phyloP scores from a whole-genome alignment of 2,329 filamentous ascomycete species.

The Nigrospora osmanthi region DNA sequence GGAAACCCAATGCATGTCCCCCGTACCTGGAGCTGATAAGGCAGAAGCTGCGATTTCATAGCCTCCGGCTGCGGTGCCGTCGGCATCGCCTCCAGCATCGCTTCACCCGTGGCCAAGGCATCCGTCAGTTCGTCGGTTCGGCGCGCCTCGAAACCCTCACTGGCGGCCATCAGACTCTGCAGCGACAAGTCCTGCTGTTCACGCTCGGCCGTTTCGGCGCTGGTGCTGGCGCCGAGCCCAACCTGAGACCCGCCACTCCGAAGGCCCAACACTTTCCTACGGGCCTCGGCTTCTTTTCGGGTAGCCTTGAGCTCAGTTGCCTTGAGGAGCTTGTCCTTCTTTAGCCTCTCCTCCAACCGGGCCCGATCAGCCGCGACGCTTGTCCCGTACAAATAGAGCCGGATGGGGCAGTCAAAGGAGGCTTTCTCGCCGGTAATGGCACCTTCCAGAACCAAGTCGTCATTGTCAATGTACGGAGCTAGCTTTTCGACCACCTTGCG shows the following conservation, averaged over 20 bases:
- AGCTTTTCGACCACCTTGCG: slow-evolving; percentile 61
- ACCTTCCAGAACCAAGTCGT: slow-evolving; percentile 59
- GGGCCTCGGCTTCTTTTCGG: slow-evolving; percentile 42
- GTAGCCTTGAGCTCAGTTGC: slow-evolving; percentile 48
- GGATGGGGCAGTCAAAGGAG: slow-evolving; percentile 64
- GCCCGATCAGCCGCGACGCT: slow-evolving; percentile 42
- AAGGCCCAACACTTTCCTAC: slow-evolving; percentile 34
- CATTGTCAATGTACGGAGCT: slow-evolving; percentile 60
- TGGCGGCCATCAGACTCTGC: slow-evolving; percentile 57
- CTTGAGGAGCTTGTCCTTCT: slow-evolving; percentile 55
- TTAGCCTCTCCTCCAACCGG: slow-evolving; percentile 53
- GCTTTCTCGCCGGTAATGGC: slow-evolving; percentile 59
- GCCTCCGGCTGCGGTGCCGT: slow-evolving; percentile 59
- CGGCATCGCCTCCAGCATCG: slow-evolving; percentile 62
- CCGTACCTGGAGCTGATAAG: slow-evolving; percentile 63
- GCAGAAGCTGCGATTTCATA: slow-evolving; percentile 61
- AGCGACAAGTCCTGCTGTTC: slow-evolving; percentile 37
- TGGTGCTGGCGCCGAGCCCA: slow-evolving; percentile 21
- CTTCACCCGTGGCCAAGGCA: slow-evolving; percentile 63
- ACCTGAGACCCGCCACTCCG: slow-evolving; percentile 28
- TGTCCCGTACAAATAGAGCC: slow-evolving; percentile 62
- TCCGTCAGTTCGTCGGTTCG: slow-evolving; percentile 60
- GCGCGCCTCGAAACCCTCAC: slow-evolving; percentile 56
- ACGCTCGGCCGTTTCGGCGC: slow-evolving; percentile 8
- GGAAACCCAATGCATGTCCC: not conserved